Evolutionary conservation across 2,329 filamentous ascomycete genomes (phyloP).

Genomic region (Ophiostoma australiae): DNA sequence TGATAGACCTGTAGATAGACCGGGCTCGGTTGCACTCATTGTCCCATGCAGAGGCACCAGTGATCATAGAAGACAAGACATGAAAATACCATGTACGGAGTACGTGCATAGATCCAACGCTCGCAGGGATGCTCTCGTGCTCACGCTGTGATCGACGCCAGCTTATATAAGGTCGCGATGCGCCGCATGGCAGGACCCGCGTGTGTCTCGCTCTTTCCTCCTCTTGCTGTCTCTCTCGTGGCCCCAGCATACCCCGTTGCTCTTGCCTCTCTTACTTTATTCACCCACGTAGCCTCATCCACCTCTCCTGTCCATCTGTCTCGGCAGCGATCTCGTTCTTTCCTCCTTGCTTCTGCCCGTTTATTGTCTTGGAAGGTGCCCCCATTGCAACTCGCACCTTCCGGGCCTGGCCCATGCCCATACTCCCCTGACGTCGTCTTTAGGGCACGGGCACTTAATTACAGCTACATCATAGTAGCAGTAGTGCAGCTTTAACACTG

Average conservation of each 20-base stretch:
- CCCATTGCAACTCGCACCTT: not conserved
- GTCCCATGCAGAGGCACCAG: not conserved
- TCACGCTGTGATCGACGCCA: not conserved
- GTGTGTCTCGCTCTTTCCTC: not conserved
- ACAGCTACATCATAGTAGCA: not conserved
- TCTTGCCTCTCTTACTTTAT: not conserved
- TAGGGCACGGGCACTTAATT: not conserved
- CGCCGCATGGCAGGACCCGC: not conserved
- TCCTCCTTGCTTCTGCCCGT: not conserved
- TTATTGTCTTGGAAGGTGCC: constrained; percentile 9
- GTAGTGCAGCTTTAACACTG: not conserved
- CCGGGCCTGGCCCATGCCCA: not conserved
- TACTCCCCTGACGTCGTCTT: not conserved
- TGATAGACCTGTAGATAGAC: not conserved
- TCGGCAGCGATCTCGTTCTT: not conserved
- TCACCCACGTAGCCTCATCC: not conserved
- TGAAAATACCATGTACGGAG: not conserved
- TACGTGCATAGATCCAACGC: not conserved
- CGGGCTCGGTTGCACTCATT: not conserved
- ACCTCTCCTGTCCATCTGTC: not conserved
- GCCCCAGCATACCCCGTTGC: not conserved
- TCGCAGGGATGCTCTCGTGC: not conserved
- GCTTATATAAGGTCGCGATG: not conserved
- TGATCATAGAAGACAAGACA: not conserved
- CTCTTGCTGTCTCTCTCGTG: constrained; percentile 2